phyloP scores from a whole-genome alignment of 129 eudicot genomes.

The Helichrysum umbraculigerum region DNA sequence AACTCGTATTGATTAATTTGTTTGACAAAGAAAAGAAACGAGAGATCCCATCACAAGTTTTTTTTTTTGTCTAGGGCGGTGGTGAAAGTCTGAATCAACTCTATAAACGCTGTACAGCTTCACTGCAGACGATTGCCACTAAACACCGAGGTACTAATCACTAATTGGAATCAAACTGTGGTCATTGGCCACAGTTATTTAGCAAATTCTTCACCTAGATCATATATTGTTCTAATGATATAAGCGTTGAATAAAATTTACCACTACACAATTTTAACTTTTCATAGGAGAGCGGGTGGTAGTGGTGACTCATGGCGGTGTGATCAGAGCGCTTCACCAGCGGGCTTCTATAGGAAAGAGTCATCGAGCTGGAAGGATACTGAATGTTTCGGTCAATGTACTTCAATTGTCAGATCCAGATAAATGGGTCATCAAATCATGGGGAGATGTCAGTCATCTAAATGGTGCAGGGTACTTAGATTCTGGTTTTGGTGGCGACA shows the following conservation, averaged over 20 bases:
- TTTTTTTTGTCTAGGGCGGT: constrained; percentile 66
- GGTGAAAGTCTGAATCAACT: constrained; percentile 89
- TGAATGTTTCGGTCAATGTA: constrained; percentile 61
- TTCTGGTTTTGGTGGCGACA: constrained; percentile 76
- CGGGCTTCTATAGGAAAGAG: constrained; percentile 49
- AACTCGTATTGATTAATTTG: neutral
- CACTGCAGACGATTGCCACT: constrained; percentile 63
- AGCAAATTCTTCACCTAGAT: neutral
- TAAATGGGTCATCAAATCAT: constrained; percentile 58
- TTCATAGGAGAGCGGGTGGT: constrained; percentile 75
- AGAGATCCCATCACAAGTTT: neutral
- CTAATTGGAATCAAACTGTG: neutral
- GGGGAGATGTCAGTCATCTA: constrained; percentile 85
- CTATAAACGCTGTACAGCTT: constrained; percentile 66
- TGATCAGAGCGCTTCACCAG: constrained; percentile 65
- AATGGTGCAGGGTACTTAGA: constrained; percentile 45
- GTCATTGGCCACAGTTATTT: neutral
- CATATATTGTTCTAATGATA: neutral
- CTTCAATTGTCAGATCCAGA: constrained; percentile 49
- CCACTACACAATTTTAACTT: neutral
- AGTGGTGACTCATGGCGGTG: constrained; percentile 88
- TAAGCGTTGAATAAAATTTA: neutral
- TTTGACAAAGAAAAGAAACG: neutral
- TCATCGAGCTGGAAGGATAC: constrained; percentile 38
- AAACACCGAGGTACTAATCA: constrained; percentile 67